Conservation (phyloP, 2,329 filamentous ascomycete species). For the Ascochyta koolunga region DNA sequence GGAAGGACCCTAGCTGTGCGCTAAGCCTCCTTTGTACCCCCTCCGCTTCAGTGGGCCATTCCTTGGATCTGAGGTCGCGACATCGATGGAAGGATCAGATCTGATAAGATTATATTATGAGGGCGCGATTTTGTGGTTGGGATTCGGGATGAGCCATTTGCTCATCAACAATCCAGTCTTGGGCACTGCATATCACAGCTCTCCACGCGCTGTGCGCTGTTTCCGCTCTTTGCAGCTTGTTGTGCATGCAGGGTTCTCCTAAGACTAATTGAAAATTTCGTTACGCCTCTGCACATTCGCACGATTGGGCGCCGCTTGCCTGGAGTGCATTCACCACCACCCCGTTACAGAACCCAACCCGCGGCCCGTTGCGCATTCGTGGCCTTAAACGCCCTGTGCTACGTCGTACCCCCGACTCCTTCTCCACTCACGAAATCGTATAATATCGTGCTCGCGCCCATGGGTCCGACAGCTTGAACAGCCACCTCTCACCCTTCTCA, state of each 20-base stretch:
- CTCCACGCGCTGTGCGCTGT: constrained; percentile 21
- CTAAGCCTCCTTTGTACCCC: constrained; percentile 3
- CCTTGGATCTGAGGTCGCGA: constrained; percentile 1
- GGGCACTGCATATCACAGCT: constrained; percentile 17
- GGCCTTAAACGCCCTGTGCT: constrained; percentile 25
- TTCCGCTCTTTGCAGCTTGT: constrained; percentile 25
- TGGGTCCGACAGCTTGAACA: constrained; percentile 28
- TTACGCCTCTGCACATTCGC: constrained; percentile 17
- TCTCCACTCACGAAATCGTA: constrained; percentile 20
- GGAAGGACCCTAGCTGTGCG: constrained; percentile 3
- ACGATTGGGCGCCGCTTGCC: constrained; percentile 35
- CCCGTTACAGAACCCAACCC: constrained; percentile 26
- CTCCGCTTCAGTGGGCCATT: constrained; percentile 16
- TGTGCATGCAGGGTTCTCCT: constrained; percentile 27
- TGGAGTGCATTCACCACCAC: constrained; percentile 29
- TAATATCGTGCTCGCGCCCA: constrained; percentile 14
- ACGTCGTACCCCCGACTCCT: constrained; percentile 22
- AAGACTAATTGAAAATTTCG: constrained; percentile 39
- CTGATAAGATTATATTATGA: constrained; percentile 29
- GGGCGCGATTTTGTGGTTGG: background rate
- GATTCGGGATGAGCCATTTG: constrained; percentile 21
- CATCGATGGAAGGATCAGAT: constrained; percentile 30
- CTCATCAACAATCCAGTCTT: constrained; percentile 22
- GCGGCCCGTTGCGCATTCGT: constrained; percentile 26
- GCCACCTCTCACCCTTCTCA: constrained; percentile 36